Evolutionary conservation across 1,284 basidiomycete genomes (phyloP), one percentile per base, ranked within the genome.

Genomic region (Chalciporus sp.): DNA sequence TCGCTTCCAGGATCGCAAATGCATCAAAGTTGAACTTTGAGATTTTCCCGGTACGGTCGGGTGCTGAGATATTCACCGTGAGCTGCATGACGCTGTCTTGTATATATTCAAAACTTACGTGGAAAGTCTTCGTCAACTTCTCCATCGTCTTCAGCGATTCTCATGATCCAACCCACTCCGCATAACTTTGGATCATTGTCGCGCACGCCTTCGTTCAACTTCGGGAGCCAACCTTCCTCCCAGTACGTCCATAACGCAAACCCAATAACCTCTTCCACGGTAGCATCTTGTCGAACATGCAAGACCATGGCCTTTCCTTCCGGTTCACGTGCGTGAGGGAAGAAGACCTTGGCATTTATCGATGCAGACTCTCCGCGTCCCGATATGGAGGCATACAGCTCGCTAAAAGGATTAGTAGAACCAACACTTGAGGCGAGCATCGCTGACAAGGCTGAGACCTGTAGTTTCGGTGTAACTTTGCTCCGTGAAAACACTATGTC

Each of bases 81-180:
- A 60, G 49, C 33, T n/a, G 26, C 7, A 39, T 27, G 11, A 12
- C 16, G 35, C 6, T 1, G 31, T 33, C 31, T 14, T 6, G 12
- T 19, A 48, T 42, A 40, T 49, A 37, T n/a, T 37, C 3, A 12
- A 19, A 29, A 67, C 84, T 61, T 66, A 95, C 93, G 87, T 28
- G 97, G 96, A 66, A 96, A 99, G 72, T 99, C 97, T 69, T 98
- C 96, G 68, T 99, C 97, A 0, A 98, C 94, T 71, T 98, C 94
- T 16, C 97, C 97, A 70, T 98, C 95, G 49, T 95, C 93, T 66
- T 99, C 96, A 8, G 95, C 93, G 53, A 99, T 95, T 55, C 94
- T 79, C 72, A 99, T 71, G n/a, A 94, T 88, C 95, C 96, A 99
- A 1, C 92, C 94, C 1, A 92, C 79, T 0, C 92, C 91, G 41